Conservation (phyloP, 345 rosid species). For the Pugionium dolabratum region DNA sequence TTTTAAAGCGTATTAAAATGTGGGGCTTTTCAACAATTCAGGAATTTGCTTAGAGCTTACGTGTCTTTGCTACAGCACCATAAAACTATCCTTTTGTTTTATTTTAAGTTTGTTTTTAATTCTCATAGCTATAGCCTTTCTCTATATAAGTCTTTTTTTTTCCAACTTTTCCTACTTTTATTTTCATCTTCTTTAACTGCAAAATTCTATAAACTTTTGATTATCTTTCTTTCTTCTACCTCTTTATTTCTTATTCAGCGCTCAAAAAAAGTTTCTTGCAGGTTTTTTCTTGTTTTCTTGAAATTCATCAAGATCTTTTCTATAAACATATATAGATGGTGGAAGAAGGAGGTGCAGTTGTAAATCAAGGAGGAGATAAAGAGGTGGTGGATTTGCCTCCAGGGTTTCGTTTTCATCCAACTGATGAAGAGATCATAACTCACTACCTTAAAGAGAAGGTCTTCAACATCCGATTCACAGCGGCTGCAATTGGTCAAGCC, state of each 20-base stretch:
- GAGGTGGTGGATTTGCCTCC: constrained; percentile 71
- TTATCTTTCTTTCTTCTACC: constrained; percentile 42
- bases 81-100: neutral
- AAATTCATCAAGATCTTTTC: constrained; percentile 10
- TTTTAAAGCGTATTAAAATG: constrained; percentile 20
- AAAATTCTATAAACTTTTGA: constrained; percentile 33
- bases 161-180: constrained; percentile 42
- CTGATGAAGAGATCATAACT: constrained; percentile 85
- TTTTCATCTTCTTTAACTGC: constrained; percentile 52
- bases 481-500: constrained; percentile 75
- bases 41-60: constrained; percentile 68
- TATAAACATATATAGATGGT: constrained; percentile 27
- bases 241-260: constrained; percentile 20
- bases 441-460: constrained; percentile 73
- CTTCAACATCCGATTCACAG: constrained; percentile 54
- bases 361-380: constrained; percentile 59
- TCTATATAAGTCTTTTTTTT: constrained; percentile 54
- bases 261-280: too few relatives aligned
- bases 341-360: constrained; percentile 55
- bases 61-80: constrained; percentile 54
- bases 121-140: constrained; percentile 30
- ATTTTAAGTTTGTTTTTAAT: constrained; percentile 5
- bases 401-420: constrained; percentile 92
- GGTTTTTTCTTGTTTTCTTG: constrained; percentile 6
- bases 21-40: constrained; percentile 48